phyloP scores from a whole-genome alignment of 139 green algal genomes.

The Haematococcus lacustris region DNA sequence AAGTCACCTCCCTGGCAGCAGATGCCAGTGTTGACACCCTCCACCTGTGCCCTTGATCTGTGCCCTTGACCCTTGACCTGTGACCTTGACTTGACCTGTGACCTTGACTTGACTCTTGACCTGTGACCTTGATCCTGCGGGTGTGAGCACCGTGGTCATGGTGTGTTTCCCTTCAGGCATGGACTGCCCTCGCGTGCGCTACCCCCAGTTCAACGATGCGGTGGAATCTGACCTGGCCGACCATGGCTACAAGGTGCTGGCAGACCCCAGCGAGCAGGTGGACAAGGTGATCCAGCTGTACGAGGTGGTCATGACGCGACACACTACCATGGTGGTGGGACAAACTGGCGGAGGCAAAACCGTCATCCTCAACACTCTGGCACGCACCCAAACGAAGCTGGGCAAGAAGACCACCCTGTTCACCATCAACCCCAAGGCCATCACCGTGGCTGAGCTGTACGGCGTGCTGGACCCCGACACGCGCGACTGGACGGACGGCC shows the following conservation, averaged over 20 bases:
- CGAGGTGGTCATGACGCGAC: conserved; percentile 76
- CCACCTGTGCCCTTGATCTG: no score
- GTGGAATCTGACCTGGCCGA: conserved; percentile 74
- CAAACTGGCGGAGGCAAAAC: conserved; percentile 81
- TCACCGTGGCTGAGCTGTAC: conserved; percentile 67
- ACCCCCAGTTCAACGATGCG: conserved; percentile 75
- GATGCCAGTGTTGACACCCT: no score
- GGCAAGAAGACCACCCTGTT: conserved; percentile 69
- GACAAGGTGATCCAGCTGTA: conserved; percentile 85
- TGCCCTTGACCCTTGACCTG: no score
- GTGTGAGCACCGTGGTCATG: no score
- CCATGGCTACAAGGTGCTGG: conserved; percentile 60
- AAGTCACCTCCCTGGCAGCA: no score
- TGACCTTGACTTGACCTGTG: no score
- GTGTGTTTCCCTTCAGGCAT: no score
- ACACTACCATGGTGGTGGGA: conserved; percentile 84
- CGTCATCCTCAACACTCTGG: conserved; percentile 78
- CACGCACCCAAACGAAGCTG: conserved; percentile 62
- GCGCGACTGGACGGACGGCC: conserved; percentile 77
- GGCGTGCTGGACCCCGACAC: conserved; percentile 72
- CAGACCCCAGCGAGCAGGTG: conserved; percentile 52
- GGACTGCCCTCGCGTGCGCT: conserved; percentile 66
- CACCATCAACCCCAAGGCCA: conserved; percentile 74
- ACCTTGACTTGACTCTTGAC: no score
- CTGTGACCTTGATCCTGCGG: no score